These are phyloP conservation scores for Globisporangium iwayamae DNA, from an alignment of 352 stramenopile genomes.

Conservation along the genomic window DNA sequence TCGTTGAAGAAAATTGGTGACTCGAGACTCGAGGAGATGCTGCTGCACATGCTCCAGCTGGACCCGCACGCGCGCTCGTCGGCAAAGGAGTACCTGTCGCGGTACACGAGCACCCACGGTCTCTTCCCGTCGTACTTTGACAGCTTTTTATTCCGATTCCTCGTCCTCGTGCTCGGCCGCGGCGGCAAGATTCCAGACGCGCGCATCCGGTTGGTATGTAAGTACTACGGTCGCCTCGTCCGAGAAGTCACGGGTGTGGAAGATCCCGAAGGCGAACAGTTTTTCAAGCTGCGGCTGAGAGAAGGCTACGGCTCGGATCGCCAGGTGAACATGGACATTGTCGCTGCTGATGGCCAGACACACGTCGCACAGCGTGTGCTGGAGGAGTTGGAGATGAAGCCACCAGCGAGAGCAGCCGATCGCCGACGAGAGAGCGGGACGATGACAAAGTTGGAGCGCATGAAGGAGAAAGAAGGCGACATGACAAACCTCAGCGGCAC, in stretches of 20 bases:
- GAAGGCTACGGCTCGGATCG: slow-evolving; percentile 82
- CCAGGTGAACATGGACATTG: slow-evolving; percentile 36
- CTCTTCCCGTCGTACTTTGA: slow-evolving; percentile 88
- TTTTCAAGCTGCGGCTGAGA: slow-evolving; percentile 85
- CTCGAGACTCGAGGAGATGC: slow-evolving; percentile 82
- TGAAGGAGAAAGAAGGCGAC: slow-evolving; percentile 68
- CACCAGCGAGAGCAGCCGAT: slow-evolving; percentile 34
- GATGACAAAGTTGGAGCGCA: slow-evolving; percentile 45
- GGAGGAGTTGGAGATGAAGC: slow-evolving; percentile 54
- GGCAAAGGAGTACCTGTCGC: slow-evolving; percentile 86
- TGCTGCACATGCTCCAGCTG: slow-evolving; percentile 93
- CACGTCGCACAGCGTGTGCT: slow-evolving; percentile 76
- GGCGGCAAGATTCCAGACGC: slow-evolving; percentile 89
- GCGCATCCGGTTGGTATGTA: slow-evolving; percentile 90
- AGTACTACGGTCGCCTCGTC: slow-evolving; percentile 91
- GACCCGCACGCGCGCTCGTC: slow-evolving; percentile 86
- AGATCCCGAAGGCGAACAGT: slow-evolving; percentile 87
- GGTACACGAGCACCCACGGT: slow-evolving; percentile 60
- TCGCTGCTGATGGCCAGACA: slow-evolving; percentile 39
- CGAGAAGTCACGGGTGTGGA: slow-evolving; percentile 88
- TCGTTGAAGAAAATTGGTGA: slow-evolving; percentile 93
- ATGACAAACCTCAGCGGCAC: slow-evolving; percentile 69
- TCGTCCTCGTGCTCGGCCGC: slow-evolving; percentile 78
- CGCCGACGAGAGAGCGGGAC: slow-evolving; percentile 34
- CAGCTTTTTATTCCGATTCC: slow-evolving; percentile 87